phyloP scores from a whole-genome alignment of 306 rosid species.

The Inga oerstediana region DNA sequence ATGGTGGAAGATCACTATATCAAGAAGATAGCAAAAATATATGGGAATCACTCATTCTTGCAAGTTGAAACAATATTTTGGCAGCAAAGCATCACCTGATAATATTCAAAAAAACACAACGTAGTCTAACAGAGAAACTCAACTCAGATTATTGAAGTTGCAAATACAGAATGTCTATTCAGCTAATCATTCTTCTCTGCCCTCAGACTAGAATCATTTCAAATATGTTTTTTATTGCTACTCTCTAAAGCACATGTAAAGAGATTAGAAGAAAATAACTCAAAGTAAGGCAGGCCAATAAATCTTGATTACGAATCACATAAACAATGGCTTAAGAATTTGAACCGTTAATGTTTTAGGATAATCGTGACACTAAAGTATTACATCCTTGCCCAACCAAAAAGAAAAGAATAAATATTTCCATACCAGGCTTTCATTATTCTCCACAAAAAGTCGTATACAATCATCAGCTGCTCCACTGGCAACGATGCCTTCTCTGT shows the following conservation, averaged over 20 bases:
- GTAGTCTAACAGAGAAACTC: conserved; percentile 23
- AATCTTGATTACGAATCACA: neutral
- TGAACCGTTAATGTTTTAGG: conserved; percentile 6
- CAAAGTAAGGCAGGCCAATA: conserved; percentile 10
- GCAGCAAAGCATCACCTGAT: conserved; percentile 14
- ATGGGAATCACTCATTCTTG: conserved; percentile 27
- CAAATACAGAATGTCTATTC: conserved; percentile 16
- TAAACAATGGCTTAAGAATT: neutral
- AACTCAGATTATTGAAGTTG: conserved; percentile 23
- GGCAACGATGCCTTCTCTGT: conserved; percentile 85
- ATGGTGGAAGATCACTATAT: conserved; percentile 25
- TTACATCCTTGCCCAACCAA: neutral
- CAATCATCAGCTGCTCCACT: conserved; percentile 98
- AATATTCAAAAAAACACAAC: conserved; percentile 27
- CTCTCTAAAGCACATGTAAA: conserved; percentile 19
- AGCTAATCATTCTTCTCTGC: conserved; percentile 23
- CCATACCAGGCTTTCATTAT: conserved; percentile 62
- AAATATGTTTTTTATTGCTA: conserved; percentile 22
- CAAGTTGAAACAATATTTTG: conserved; percentile 28
- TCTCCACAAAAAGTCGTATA: conserved; percentile 75
- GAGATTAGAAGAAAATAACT: conserved; percentile 25
- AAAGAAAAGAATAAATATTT: neutral
- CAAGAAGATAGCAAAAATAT: neutral
- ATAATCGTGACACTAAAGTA: neutral
- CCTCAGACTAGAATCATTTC: conserved; percentile 18